Percentiles rank a stretch among this genome's conserved stretches.
These are phyloP conservation scores for Cercospora citrullina DNA, from an alignment of 2,329 filamentous ascomycete genomes.

Conservation along the genomic window DNA sequence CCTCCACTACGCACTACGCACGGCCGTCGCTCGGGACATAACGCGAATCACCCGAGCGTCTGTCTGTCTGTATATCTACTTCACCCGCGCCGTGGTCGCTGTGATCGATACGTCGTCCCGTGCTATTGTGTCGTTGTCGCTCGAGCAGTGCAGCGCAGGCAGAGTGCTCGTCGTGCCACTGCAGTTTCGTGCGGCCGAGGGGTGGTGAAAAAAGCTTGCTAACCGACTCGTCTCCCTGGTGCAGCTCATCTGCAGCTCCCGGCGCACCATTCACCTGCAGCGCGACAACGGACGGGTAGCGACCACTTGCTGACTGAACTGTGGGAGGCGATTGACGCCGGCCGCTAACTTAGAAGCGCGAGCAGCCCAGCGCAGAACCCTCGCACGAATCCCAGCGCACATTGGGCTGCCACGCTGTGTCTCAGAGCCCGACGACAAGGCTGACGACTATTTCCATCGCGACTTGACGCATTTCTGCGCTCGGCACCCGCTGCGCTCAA, in stretches of 20 bases:
- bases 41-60: not conserved
- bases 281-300: not conserved
- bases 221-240: constrained; percentile 9
- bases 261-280: constrained; percentile 14
- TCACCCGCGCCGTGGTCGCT: not conserved
- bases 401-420: constrained; percentile 12
- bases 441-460: not conserved
- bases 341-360: not conserved
- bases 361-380: not conserved
- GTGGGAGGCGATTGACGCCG: constrained; percentile 7
- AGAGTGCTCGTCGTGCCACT: not conserved
- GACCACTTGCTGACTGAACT: not conserved
- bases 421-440: constrained; percentile 16
- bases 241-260: constrained; percentile 1
- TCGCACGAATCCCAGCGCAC: not conserved
- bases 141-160: not conserved
- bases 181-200: not conserved
- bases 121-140: not conserved
- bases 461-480: not conserved
- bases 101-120: not conserved
- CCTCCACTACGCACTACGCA: not conserved
- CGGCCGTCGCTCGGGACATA: not conserved
- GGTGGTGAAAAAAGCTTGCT: constrained; percentile 14
- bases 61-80: not conserved
- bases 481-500: constrained; percentile 8